These are phyloP conservation scores for Globisporangium viniferum DNA, from an alignment of 352 stramenopile species.

Conservation along the genomic window DNA sequence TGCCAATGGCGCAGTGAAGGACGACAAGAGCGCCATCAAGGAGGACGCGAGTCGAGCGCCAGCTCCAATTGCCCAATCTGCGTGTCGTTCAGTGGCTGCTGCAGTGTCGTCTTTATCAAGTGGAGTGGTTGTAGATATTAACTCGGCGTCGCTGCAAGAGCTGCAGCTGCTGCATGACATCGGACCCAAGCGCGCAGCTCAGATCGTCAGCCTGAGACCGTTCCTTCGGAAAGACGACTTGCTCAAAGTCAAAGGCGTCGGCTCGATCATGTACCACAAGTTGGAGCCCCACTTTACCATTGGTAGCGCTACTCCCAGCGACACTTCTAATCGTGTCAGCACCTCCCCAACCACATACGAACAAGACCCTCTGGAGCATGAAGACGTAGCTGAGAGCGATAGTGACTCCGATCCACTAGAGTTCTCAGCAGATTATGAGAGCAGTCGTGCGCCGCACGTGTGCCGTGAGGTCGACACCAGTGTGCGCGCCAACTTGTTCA, in stretches of 20 bases:
- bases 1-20: conserved; percentile 2
- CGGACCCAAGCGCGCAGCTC: conserved; percentile 31
- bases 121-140: neutral
- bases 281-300: conserved; percentile 23
- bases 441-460: conserved; percentile 12
- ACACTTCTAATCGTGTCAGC: no score
- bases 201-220: conserved; percentile 43
- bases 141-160: conserved; percentile 27
- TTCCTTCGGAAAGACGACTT: conserved; percentile 52
- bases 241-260: conserved; percentile 46
- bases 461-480: conserved; percentile 31
- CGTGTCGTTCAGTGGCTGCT: neutral
- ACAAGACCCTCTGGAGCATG: neutral
- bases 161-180: conserved; percentile 42
- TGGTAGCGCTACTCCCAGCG: neutral
- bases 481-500: conserved; percentile 37
- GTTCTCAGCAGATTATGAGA: neutral
- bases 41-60: neutral
- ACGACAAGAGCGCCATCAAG: neutral
- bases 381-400: neutral
- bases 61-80: neutral
- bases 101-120: neutral
- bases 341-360: neutral
- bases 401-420: neutral
- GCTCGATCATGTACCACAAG: conserved; percentile 36